phyloP scores from a whole-genome alignment of 2,329 filamentous ascomycete species.

The Parastagonospora avenae region DNA sequence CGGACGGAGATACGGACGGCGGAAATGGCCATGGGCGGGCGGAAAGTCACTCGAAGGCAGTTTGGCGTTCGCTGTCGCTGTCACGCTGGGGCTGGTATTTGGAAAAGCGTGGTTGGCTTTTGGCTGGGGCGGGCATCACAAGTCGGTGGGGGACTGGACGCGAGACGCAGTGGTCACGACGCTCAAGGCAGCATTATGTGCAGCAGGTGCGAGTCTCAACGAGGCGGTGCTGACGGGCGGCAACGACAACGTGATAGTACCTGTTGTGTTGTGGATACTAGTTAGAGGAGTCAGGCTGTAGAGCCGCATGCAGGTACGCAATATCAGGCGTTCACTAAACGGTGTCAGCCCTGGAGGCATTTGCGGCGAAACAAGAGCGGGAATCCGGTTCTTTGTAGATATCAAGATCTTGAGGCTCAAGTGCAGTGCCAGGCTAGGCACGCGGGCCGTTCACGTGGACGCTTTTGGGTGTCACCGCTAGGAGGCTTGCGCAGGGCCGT shows the following conservation, averaged over 20 bases:
- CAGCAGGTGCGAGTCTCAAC: constrained; percentile 79
- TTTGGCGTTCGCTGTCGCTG: constrained; percentile 79
- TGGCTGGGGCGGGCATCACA: constrained; percentile 65
- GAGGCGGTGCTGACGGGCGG: constrained; percentile 95
- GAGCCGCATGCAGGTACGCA: not conserved
- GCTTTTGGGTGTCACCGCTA: not conserved
- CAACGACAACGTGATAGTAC: constrained; percentile 98
- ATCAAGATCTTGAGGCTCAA: too few species aligned
- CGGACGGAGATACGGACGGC: constrained; percentile 80
- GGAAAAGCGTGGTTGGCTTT: constrained; percentile 75
- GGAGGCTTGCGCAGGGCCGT: not conserved
- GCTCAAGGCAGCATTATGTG: constrained; percentile 72
- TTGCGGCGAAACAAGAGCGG: too few species aligned
- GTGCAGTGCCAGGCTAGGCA: not conserved
- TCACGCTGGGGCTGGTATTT: constrained; percentile 72
- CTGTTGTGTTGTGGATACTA: constrained; percentile 88
- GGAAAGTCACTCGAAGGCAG: constrained; percentile 93
- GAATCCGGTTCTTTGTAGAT: not conserved
- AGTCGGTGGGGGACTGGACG: constrained; percentile 51
- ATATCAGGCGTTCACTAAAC: not conserved
- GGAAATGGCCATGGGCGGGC: constrained; percentile 96
- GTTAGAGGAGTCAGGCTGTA: constrained; percentile 72
- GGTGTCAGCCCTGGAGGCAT: not conserved
- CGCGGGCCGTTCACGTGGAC: not conserved
- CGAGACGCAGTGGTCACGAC: constrained; percentile 37